Percentiles rank a stretch among this genome's conserved stretches.
Conservation (phyloP, 768 basidiomycete species). For the Hydnomerulius pinastri region DNA sequence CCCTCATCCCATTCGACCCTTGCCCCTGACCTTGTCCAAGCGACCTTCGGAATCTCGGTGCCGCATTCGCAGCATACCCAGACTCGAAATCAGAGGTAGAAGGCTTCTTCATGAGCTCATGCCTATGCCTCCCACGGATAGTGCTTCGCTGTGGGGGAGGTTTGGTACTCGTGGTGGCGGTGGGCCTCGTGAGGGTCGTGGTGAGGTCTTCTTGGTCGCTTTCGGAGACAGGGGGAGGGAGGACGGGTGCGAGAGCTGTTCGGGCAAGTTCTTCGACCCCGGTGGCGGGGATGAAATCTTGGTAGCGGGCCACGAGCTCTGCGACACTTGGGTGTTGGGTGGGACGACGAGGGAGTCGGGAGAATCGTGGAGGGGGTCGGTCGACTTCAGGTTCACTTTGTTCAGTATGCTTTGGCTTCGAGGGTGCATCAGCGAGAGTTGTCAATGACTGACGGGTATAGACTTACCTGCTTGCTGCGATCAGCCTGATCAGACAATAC, state of each 20-base stretch:
- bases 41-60: constrained; percentile 67
- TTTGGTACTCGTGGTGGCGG: constrained; percentile 18
- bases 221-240: constrained; percentile 63
- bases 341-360: constrained; percentile 65
- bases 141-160: constrained; percentile 36
- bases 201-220: constrained; percentile 71
- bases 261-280: constrained; percentile 72
- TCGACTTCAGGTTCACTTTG: constrained; percentile 18
- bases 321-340: constrained; percentile 69
- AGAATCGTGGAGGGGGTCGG: constrained; percentile 38
- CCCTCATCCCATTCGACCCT: constrained; percentile 48
- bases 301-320: constrained; percentile 82
- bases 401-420: constrained; percentile 25
- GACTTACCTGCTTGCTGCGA: constrained; percentile 29
- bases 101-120: constrained; percentile 49
- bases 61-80: constrained; percentile 91
- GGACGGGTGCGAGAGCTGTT: constrained; percentile 65
- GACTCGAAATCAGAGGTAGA: constrained; percentile 87
- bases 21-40: constrained; percentile 37
- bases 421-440: background rate
- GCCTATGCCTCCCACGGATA: constrained; percentile 49
- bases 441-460: background rate
- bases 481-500: constrained; percentile 18
- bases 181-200: constrained; percentile 26
- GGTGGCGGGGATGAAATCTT: constrained; percentile 72